These are phyloP conservation scores for Phytophthora pisi DNA, from an alignment of 352 stramenopile genomes.

Conservation along the genomic window DNA sequence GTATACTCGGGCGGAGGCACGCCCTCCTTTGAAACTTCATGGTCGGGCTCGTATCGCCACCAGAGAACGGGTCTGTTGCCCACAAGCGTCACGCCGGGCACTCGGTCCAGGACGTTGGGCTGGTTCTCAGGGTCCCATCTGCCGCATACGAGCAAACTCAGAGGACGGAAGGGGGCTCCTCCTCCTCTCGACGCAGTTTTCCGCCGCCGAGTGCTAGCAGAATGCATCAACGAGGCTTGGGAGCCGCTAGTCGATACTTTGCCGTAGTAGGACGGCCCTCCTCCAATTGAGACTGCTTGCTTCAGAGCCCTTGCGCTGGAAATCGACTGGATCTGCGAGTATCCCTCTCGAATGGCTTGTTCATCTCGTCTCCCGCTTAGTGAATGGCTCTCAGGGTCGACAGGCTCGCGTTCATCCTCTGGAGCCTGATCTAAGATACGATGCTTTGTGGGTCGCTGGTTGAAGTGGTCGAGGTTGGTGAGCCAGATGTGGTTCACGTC, in stretches of 20 bases:
- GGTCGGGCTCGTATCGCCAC: constrained; percentile 58
- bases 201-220: constrained; percentile 20
- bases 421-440: constrained; percentile 6
- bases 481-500: constrained; percentile 93
- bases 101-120: constrained; percentile 37
- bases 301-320: constrained; percentile 65
- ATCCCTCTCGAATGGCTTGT: constrained; percentile 62
- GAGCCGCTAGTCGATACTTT: constrained; percentile 7
- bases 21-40: constrained; percentile 15
- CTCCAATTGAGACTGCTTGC: constrained; percentile 46
- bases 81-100: constrained; percentile 52
- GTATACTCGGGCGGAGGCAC: constrained; percentile 42
- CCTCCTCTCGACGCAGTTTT: constrained; percentile 19
- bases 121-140: constrained; percentile 40
- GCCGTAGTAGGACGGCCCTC: constrained; percentile 13
- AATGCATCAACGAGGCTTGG: constrained; percentile 7
- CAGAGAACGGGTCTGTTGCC: constrained; percentile 49
- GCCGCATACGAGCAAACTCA: constrained; percentile 68
- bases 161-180: constrained; percentile 30
- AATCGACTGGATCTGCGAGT: constrained; percentile 82
- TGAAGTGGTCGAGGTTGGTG: constrained; percentile 90
- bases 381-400: constrained; percentile 18
- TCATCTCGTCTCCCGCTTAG: constrained; percentile 63
- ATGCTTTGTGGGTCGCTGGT: constrained; percentile 40
- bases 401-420: constrained; percentile 25